Evolutionary conservation across 2,329 filamentous ascomycete species (phyloP), one percentile per base, ranked within the genome.

Genomic region (Claviceps maximensis): DNA sequence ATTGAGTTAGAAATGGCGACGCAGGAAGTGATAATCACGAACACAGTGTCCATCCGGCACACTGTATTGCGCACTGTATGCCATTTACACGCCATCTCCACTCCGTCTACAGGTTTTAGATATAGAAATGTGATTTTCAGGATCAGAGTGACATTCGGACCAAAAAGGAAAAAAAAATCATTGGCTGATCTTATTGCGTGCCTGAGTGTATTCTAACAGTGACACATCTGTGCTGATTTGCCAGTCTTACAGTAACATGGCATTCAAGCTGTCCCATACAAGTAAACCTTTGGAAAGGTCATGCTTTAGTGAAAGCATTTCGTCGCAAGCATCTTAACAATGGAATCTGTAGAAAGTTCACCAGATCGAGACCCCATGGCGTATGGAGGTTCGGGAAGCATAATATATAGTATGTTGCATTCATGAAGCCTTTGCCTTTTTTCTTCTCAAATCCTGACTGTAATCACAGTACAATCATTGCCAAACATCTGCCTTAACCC

Each of bases 381-480:
- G 6, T 25, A 31, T 38, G 10, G 8, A 21, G 9, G 2, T 17
- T 13, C 17, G 42, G 9, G 10, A 41, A 29, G 13, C 19, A 33
- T 45, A 8, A 47, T 51, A 49, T 49, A 31, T 49, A 42, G 23
- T 13, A 54, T 53, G 56, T 64, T 69, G 63, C 65, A 63, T 64
- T 69, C 69, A 65, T 70, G 64, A 70, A 68, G 27, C 36, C 41
- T 66, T 63, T n/a, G 17, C 15, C 9, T 13, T 36, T 33, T 15
- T 65, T 66, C 15, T 69, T 65, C 8, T 46, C 27, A 47, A 66
- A 70, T 70, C 62, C 65, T 62, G 66, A 69, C 68, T 72, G 70
- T 67, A 67, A 69, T 67, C 71, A 71, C 69, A 67, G 65, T 66
- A 71, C 68, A 71, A 68, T 66, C 68, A 65, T 67, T 67, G 63